A percentile compares a stretch with the other conserved stretches of the same genome.
Evolutionary conservation across 768 basidiomycete genomes (phyloP).

Genomic region (Heimioporus sp.): DNA sequence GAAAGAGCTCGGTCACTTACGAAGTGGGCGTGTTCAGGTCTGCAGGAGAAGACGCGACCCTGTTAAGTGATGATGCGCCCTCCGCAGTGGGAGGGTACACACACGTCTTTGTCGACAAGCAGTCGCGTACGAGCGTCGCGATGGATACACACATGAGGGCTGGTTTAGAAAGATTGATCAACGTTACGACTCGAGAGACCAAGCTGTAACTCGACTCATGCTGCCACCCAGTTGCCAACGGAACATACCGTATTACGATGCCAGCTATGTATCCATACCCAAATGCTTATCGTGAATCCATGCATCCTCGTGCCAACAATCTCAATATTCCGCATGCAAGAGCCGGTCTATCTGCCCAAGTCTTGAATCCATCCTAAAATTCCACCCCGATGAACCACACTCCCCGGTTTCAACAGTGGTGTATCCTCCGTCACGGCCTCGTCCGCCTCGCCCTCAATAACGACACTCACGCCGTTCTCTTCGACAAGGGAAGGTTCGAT

Average conservation of each 20-base stretch:
- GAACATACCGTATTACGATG: no score
- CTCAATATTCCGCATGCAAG: no score
- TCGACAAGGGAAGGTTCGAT: not conserved
- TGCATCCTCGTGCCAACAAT: no score
- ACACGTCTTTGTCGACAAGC: conserved; percentile 77
- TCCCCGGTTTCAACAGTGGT: conserved; percentile 22
- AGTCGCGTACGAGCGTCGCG: conserved; percentile 51
- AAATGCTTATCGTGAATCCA: no score
- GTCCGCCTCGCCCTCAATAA: conserved; percentile 18
- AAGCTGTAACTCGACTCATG: no score
- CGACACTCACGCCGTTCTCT: conserved; percentile 13
- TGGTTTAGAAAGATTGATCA: conserved; percentile 38
- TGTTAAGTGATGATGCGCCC: conserved; percentile 19
- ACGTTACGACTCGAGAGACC: not conserved
- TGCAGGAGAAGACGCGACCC: not conserved
- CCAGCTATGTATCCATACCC: no score
- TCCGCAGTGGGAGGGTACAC: conserved; percentile 61
- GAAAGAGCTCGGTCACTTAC: conserved; percentile 74
- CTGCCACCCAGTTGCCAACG: no score
- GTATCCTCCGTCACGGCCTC: conserved; percentile 15
- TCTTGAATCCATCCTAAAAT: conserved; percentile 23
- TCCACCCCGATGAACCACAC: conserved; percentile 18
- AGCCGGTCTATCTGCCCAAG: conserved; percentile 12
- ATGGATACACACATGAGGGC: conserved; percentile 43
- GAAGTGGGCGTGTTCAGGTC: conserved; percentile 73